These are phyloP conservation scores for Coniosporium apollinis DNA, from an alignment of 495 filamentous ascomycete species.

Conservation along the genomic window DNA sequence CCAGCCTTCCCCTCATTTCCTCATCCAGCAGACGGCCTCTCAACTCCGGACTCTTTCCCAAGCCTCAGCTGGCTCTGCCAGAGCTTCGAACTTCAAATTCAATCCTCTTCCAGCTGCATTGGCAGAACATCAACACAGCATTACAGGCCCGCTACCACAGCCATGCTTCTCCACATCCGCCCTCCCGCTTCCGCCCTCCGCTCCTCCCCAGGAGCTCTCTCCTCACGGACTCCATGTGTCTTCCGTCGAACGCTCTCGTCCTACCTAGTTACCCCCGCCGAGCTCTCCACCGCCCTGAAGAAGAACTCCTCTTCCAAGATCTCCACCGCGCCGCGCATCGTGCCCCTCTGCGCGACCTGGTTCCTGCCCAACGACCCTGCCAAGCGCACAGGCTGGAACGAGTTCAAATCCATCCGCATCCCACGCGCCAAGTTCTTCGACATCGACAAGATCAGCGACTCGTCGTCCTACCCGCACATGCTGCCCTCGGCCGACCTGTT, in stretches of 20 bases:
- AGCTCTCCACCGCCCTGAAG: conserved; percentile 64
- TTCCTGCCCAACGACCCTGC: conserved; percentile 80
- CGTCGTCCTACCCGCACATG: conserved; percentile 92
- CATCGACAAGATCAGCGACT: conserved; percentile 77
- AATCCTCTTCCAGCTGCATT: no score
- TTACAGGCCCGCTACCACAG: no score
- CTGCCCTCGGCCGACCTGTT: conserved; percentile 68
- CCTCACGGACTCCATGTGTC: no score
- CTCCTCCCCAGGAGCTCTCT: no score
- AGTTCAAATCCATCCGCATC: conserved; percentile 62
- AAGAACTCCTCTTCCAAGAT: conserved; percentile 58
- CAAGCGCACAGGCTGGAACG: conserved; percentile 55
- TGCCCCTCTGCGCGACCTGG: conserved; percentile 87
- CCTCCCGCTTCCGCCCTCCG: no score
- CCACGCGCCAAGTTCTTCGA: conserved; percentile 92
- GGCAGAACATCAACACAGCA: no score
- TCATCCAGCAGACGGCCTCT: no score
- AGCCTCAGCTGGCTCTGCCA: no score
- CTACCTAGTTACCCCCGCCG: conserved; percentile 70
- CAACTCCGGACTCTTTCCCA: neutral
- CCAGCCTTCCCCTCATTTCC: no score
- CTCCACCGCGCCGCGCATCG: conserved; percentile 57
- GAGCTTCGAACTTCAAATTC: no score
- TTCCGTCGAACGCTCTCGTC: conserved; percentile 51
- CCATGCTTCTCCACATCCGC: no score